Conservation (phyloP, 257 asterid genomes). For the Gardenia jasminoides region DNA sequence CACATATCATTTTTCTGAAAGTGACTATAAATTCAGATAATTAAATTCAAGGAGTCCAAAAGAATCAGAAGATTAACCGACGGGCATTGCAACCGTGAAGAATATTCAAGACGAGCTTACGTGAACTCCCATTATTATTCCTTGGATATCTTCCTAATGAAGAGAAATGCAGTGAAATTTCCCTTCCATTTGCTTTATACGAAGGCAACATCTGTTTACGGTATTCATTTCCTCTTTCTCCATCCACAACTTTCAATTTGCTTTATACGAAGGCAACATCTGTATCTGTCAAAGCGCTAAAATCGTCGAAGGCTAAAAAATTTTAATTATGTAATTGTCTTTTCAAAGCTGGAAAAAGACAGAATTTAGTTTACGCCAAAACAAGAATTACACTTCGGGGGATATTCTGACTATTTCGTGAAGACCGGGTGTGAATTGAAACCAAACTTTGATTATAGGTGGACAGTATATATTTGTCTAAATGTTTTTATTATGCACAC, state of each 20-base stretch:
- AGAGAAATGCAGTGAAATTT: slow-evolving; percentile 29
- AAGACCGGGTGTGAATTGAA: too few species aligned
- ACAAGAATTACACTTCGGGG: too few species aligned
- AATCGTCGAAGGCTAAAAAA: too few species aligned
- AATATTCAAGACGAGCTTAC: slow-evolving; percentile 55
- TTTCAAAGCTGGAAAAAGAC: too few species aligned
- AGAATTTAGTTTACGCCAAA: too few species aligned
- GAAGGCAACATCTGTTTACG: slow-evolving; percentile 75
- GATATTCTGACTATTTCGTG: too few species aligned
- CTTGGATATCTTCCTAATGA: slow-evolving; percentile 31
- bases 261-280: slow-evolving; percentile 82
- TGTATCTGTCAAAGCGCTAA: slow-evolving; percentile 24
- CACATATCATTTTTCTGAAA: not conserved
- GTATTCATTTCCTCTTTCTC: slow-evolving; percentile 79
- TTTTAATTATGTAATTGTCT: too few species aligned
- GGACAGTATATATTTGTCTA: too few species aligned
- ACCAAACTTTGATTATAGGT: too few species aligned
- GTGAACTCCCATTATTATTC: slow-evolving; percentile 47
- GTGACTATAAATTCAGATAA: not conserved
- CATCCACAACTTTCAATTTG: slow-evolving; percentile 85
- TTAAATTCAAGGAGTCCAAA: not conserved
- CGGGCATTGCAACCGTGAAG: slow-evolving; percentile 88
- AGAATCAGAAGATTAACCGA: slow-evolving; percentile 33
- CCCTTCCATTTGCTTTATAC: slow-evolving; percentile 80
- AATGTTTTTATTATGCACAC: too few species aligned